Evolutionary conservation across 1,139 yeast species (phyloP).

Genomic region (Suhomyces choctaworum): DNA sequence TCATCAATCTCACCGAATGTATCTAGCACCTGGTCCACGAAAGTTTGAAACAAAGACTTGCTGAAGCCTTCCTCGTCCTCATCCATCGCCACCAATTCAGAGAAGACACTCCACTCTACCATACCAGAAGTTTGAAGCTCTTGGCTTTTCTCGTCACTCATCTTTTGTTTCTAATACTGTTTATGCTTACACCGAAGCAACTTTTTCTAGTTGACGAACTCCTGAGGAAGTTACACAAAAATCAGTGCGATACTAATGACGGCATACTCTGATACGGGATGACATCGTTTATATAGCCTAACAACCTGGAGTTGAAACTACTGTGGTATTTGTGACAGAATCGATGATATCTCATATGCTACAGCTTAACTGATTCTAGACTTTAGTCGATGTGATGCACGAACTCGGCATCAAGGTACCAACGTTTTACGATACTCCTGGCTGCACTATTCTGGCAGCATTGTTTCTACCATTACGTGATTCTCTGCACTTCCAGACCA

Average conservation of each 20-base stretch:
- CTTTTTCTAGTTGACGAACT: constrained; percentile 13
- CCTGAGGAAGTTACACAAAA: constrained; percentile 13
- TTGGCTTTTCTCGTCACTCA: constrained; percentile 40
- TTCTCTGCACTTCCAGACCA: too few relatives aligned
- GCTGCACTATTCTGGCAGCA: too few relatives aligned
- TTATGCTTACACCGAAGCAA: constrained; percentile 13
- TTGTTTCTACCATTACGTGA: too few relatives aligned
- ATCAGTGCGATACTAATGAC: neutral
- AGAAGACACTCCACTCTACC: constrained; percentile 85
- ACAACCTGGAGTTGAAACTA: too few relatives aligned
- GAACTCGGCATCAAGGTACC: too few relatives aligned
- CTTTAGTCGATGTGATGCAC: too few relatives aligned
- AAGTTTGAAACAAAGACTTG: constrained; percentile 71
- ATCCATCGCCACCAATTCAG: constrained; percentile 91
- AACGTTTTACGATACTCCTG: too few relatives aligned
- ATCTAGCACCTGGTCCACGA: constrained; percentile 83
- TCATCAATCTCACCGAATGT: constrained; percentile 74
- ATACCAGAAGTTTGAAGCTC: constrained; percentile 56
- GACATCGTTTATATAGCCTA: too few relatives aligned
- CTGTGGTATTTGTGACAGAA: too few relatives aligned
- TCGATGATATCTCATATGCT: too few relatives aligned
- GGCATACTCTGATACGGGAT: too few relatives aligned
- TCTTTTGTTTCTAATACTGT: constrained; percentile 12
- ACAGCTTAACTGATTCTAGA: too few relatives aligned
- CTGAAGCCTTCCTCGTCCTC: constrained; percentile 90